A percentile compares a stretch with the other conserved stretches of the same genome.
phyloP scores from a whole-genome alignment of 2,329 filamentous ascomycete species.

The Fusarium odoratissimum region DNA sequence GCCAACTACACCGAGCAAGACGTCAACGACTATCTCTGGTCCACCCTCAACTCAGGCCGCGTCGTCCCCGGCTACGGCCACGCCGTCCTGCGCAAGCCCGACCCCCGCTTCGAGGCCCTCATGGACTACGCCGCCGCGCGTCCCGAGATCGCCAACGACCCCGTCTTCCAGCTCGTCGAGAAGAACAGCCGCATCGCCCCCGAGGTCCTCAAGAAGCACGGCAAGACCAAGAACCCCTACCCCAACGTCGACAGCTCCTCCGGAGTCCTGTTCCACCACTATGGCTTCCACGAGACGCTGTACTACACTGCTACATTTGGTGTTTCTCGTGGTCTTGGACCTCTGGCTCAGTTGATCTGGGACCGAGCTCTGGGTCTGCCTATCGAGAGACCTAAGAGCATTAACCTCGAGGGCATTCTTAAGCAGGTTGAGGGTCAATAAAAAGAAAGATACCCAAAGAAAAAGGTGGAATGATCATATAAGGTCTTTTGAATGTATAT shows the following conservation, averaged over 20 bases:
- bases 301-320: conserved; percentile 88
- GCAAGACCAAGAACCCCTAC: conserved; percentile 98
- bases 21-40: conserved; percentile 91
- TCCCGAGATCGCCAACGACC: conserved; percentile 85
- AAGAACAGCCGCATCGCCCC: conserved; percentile 93
- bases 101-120: conserved; percentile 94
- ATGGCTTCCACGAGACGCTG: conserved; percentile 95
- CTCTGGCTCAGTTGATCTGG: conserved; percentile 95
- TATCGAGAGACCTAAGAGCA: conserved; percentile 98
- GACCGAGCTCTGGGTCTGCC: conserved; percentile 92
- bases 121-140: conserved; percentile 94
- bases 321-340: conserved; percentile 79
- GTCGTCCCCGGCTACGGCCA: conserved; percentile 97
- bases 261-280: conserved; percentile 97
- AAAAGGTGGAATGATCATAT: conserved; percentile 24
- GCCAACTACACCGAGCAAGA: conserved; percentile 81
- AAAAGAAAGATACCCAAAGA: conserved; percentile 31
- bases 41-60: conserved; percentile 90
- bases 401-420: conserved; percentile 88
- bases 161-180: conserved; percentile 93
- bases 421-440: conserved; percentile 68
- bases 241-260: conserved; percentile 96
- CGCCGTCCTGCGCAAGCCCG: conserved; percentile 94
- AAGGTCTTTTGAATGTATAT: conserved; percentile 41
- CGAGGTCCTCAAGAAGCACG: conserved; percentile 89